Conservation (phyloP, 352 stramenopile genomes). For the Phytophthora fragariaefolia region DNA sequence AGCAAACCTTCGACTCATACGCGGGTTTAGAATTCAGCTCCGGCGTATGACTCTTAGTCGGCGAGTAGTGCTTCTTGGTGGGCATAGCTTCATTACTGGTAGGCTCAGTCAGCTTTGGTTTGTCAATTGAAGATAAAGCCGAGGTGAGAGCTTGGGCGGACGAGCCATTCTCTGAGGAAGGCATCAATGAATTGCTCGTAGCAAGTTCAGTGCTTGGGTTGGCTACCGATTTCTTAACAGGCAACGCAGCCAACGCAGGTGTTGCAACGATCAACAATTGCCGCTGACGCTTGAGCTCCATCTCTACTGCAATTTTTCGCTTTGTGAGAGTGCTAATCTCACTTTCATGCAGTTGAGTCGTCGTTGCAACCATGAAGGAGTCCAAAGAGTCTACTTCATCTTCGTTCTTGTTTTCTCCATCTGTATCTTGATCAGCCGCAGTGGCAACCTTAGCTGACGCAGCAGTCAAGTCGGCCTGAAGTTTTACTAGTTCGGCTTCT, state of each 20-base stretch:
- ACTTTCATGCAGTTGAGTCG: constrained; percentile 50
- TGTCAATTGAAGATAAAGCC: constrained; percentile 1
- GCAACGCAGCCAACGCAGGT: constrained; percentile 49
- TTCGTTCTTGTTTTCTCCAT: constrained; percentile 29
- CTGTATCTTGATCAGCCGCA: constrained; percentile 5
- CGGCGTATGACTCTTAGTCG: too few relatives aligned
- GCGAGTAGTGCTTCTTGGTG: constrained; percentile 2
- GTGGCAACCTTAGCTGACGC: constrained; percentile 23
- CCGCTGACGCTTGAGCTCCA: constrained; percentile 51
- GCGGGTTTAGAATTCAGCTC: neutral
- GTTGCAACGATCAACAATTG: constrained; percentile 61
- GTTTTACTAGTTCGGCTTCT: constrained; percentile 41
- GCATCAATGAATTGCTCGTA: neutral
- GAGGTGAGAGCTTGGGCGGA: neutral
- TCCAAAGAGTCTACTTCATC: constrained; percentile 63
- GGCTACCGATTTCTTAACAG: constrained; percentile 22
- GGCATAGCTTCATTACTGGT: neutral
- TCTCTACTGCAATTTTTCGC: constrained; percentile 40
- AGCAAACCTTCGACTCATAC: constrained; percentile 4
- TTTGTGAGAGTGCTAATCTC: constrained; percentile 36
- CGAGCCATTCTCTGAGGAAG: constrained; percentile 5
- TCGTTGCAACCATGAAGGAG: constrained; percentile 70
- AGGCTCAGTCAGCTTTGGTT: constrained; percentile 1
- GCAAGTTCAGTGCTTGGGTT: constrained; percentile 6
- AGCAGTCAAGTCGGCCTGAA: constrained; percentile 34